These are phyloP conservation scores for Vaucheria bursata DNA, from an alignment of 352 stramenopile genomes.

Conservation along the genomic window DNA sequence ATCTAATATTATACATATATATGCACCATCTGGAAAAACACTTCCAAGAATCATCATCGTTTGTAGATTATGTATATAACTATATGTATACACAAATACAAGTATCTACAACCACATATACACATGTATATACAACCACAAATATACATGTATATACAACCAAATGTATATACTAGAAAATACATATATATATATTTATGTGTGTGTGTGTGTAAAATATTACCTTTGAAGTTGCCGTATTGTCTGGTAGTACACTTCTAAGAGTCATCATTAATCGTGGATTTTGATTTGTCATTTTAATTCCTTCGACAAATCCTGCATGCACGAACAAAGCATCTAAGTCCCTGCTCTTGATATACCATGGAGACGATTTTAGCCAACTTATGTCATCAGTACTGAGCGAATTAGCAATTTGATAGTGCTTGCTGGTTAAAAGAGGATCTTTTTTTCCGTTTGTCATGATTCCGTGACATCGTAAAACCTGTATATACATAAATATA, in stretches of 20 bases:
- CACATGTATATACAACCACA: no score
- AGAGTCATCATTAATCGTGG: slow-evolving; percentile 52
- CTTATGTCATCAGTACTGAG: slow-evolving; percentile 40
- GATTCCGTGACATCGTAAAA: slow-evolving; percentile 38
- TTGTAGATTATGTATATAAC: no score
- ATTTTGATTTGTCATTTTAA: slow-evolving; percentile 36
- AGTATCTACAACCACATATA: no score
- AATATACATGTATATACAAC: neutral
- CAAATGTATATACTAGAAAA: neutral
- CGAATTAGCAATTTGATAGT: slow-evolving; percentile 39
- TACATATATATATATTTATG: neutral
- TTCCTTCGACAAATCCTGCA: slow-evolving; percentile 37
- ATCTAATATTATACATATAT: no score
- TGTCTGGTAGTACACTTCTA: slow-evolving; percentile 34
- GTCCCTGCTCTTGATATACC: slow-evolving; percentile 47
- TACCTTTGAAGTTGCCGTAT: slow-evolving; percentile 25
- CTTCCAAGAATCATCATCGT: no score
- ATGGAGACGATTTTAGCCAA: slow-evolving; percentile 47
- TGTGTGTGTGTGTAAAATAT: no score
- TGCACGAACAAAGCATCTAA: slow-evolving; percentile 49
- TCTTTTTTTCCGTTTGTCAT: slow-evolving; percentile 10
- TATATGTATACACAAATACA: no score
- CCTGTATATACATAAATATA: neutral
- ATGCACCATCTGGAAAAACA: no score
- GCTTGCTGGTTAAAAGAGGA: slow-evolving; percentile 15